A percentile compares a stretch with the other conserved stretches of the same genome.
These are phyloP conservation scores for Paxillus ammoniavirescens DNA, from an alignment of 768 basidiomycete genomes.

Conservation along the genomic window DNA sequence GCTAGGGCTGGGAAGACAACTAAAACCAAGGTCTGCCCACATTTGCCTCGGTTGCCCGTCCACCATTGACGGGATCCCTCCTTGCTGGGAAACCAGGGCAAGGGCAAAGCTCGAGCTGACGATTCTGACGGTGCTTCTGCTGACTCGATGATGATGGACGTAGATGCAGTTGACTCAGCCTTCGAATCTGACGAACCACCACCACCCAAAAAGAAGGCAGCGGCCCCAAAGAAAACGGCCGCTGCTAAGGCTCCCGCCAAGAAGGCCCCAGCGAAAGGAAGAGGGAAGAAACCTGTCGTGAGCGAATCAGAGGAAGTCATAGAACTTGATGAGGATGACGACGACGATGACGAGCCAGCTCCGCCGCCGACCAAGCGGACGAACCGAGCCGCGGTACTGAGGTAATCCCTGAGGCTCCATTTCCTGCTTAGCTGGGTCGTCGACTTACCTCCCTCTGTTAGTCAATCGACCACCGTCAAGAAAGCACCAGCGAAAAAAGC, in stretches of 20 bases:
- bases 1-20: conserved; percentile 34
- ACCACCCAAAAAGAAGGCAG: conserved; percentile 35
- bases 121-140: conserved; percentile 51
- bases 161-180: conserved; percentile 57
- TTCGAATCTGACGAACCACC: conserved; percentile 47
- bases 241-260: conserved; percentile 42
- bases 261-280: conserved; percentile 49
- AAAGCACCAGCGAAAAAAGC: conserved; percentile 54
- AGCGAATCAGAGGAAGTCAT: conserved; percentile 51
- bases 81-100: conserved; percentile 37
- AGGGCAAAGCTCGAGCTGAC: conserved; percentile 48
- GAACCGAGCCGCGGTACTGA: conserved; percentile 62
- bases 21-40: conserved; percentile 44
- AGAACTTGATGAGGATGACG: conserved; percentile 55
- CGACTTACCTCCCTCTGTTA: conserved; percentile 9
- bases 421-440: conserved; percentile 26
- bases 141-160: conserved; percentile 80
- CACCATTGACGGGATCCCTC: neutral
- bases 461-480: conserved; percentile 40
- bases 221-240: conserved; percentile 38
- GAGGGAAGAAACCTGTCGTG: conserved; percentile 53
- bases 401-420: conserved; percentile 39
- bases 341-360: conserved; percentile 47
- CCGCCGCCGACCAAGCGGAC: conserved; percentile 54
- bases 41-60: neutral